A percentile compares a stretch with the other conserved stretches of the same genome.
Evolutionary conservation across 2,329 filamentous ascomycete species (phyloP).

Genomic region (Cladophialophora carrionii): DNA sequence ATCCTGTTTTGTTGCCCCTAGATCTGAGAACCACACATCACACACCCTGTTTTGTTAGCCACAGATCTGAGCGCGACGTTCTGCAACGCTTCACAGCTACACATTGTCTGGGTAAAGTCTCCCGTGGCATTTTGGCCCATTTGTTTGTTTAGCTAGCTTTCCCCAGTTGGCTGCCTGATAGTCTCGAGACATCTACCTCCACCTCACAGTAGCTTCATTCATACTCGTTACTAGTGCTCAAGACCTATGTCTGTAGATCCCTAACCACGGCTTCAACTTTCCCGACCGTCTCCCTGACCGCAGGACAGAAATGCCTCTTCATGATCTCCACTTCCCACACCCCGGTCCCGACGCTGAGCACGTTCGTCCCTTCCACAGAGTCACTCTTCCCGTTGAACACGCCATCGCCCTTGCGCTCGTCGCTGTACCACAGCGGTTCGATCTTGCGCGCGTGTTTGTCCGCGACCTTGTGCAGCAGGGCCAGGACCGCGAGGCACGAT

Average conservation of each 20-base stretch:
- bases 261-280: slow-evolving; percentile 68
- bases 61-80: too few relatives aligned
- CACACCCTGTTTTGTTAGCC: neutral
- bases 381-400: slow-evolving; percentile 73
- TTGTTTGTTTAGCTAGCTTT: too few relatives aligned
- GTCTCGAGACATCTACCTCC: too few relatives aligned
- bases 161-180: too few relatives aligned
- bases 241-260: slow-evolving; percentile 29
- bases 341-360: slow-evolving; percentile 72
- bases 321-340: slow-evolving; percentile 93
- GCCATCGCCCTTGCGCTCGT: slow-evolving; percentile 90
- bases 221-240: neutral
- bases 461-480: slow-evolving; percentile 74
- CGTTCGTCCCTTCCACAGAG: slow-evolving; percentile 83
- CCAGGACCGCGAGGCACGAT: slow-evolving; percentile 77
- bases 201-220: too few relatives aligned
- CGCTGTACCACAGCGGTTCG: slow-evolving; percentile 86
- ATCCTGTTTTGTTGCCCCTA: neutral
- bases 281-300: slow-evolving; percentile 75
- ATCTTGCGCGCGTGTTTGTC: slow-evolving; percentile 83
- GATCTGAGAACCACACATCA: neutral
- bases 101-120: too few relatives aligned
- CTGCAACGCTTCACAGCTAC: too few relatives aligned
- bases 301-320: slow-evolving; percentile 81
- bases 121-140: too few relatives aligned